Percentiles rank a stretch among this genome's conserved stretches.
phyloP scores from a whole-genome alignment of 352 stramenopile species.

The Poterioochromonas sp. region DNA sequence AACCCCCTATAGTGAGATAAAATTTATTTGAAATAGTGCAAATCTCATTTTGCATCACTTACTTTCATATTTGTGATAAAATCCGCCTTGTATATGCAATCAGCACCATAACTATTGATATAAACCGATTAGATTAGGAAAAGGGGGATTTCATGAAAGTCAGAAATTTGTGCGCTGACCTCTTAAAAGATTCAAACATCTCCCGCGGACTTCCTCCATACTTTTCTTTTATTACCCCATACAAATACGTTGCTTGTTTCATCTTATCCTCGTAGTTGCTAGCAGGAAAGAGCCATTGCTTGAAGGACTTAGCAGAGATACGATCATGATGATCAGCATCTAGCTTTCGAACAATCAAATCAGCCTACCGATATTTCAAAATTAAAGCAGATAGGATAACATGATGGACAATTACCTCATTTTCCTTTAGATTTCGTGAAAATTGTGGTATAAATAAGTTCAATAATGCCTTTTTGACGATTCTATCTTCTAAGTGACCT shows the following conservation, averaged over 20 bases:
- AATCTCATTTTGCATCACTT: no score
- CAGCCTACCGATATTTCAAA: background rate
- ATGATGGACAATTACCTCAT: background rate
- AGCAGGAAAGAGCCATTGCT: background rate
- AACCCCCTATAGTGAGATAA: no score
- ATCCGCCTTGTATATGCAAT: background rate
- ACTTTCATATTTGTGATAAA: conserved; percentile 5
- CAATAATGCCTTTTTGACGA: background rate
- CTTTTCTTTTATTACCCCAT: background rate
- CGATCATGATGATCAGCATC: background rate
- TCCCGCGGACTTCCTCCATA: background rate
- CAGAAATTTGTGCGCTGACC: background rate
- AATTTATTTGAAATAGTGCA: no score
- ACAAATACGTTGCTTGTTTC: background rate
- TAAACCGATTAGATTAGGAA: background rate
- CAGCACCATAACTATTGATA: conserved; percentile 3
- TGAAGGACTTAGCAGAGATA: background rate
- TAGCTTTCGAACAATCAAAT: background rate
- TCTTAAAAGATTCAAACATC: conserved; percentile 18
- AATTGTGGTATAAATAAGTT: background rate
- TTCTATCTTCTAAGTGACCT: background rate
- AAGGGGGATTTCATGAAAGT: background rate
- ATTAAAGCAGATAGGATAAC: background rate
- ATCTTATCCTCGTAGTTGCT: background rate
- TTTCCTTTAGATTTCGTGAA: background rate